Evolutionary conservation across 176 grass and related monocot species (phyloP), one percentile per base, ranked within the genome.

Genomic region (Avena sativa): DNA sequence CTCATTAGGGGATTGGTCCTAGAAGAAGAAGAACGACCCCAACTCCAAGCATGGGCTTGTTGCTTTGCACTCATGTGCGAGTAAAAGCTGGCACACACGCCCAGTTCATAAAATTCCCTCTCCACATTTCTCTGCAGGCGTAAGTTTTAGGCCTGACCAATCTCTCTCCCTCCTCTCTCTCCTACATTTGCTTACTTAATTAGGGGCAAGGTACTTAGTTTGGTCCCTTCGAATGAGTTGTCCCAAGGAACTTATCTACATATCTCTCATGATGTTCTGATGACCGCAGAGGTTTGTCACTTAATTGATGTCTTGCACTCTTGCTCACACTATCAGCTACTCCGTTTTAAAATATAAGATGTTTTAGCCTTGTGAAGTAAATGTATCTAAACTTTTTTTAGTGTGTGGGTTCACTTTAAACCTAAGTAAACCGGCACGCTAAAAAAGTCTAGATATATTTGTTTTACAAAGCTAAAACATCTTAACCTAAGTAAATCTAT

Each of bases 151-250:
- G 5, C 53, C 19, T 19, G 53, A 57, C 15, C 53, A 56, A 55
- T 30, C 15, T 50, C 60, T 44, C 56, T 21, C 8, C n/a, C 20
- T 19, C 74, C 49, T 55, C 52, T 52, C 73, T 53, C 71, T 14
- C 28, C 14, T 55, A 55, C 15, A 16, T 57, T 57, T 57, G 53
- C 16, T 34, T 34, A 34, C 32, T 34, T 34, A 34, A 34, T 34
- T 34, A 34, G 32, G 32, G 32, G 32, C 32, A 34, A 34, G 32
- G 32, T 40, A 67, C 30, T 56, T 71, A 56, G 65, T 83, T 71
- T 83, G 65, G 65, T n/a, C 19, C 71, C 58, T 71, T 48, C 81
- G 88, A 56, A 55, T 78, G 84, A 78, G 72, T 64, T 90, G 84
- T 86, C 89, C 52, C 64, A 63, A 52, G 28, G 53, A 82, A 76